A percentile compares a stretch with the other conserved stretches of the same genome.
phyloP scores from a whole-genome alignment of 2,329 filamentous ascomycete species.

The Penicillium janthinellum region DNA sequence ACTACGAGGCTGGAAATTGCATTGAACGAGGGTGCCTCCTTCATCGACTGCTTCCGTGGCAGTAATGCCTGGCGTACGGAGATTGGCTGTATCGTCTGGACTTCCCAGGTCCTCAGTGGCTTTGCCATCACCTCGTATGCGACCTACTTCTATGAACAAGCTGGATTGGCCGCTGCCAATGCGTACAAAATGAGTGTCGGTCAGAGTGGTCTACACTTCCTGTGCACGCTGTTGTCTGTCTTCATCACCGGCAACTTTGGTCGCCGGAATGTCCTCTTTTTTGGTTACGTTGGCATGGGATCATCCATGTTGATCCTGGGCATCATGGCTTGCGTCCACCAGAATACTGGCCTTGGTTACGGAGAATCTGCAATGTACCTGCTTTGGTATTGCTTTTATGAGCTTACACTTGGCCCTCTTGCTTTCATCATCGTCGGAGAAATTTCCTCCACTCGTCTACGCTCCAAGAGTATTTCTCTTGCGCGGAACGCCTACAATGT shows the following conservation, averaged over 20 bases:
- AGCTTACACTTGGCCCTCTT: constrained; percentile 55
- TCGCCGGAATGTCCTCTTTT: constrained; percentile 38
- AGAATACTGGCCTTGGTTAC: constrained; percentile 27
- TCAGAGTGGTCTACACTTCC: constrained; percentile 40
- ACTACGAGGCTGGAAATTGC: background rate
- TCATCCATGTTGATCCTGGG: constrained; percentile 29
- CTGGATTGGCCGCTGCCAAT: constrained; percentile 44
- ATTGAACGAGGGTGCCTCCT: constrained; percentile 29
- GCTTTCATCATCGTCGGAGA: constrained; percentile 56
- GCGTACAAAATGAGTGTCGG: constrained; percentile 27
- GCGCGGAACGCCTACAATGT: constrained; percentile 54
- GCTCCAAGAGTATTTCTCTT: constrained; percentile 56
- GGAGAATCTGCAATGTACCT: constrained; percentile 48
- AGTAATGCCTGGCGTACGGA: constrained; percentile 39
- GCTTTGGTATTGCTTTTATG: constrained; percentile 55
- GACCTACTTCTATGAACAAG: constrained; percentile 41
- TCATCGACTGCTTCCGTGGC: constrained; percentile 42
- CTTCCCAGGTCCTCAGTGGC: constrained; percentile 37
- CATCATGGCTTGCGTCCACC: constrained; percentile 43
- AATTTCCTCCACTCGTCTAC: constrained; percentile 55
- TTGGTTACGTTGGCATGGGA: constrained; percentile 30
- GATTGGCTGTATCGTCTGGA: constrained; percentile 37
- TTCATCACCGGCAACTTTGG: constrained; percentile 37
- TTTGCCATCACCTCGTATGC: constrained; percentile 35
- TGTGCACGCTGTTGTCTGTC: constrained; percentile 36